These are phyloP conservation scores for Galerina sulciceps DNA, from an alignment of 768 basidiomycete species.

Conservation along the genomic window DNA sequence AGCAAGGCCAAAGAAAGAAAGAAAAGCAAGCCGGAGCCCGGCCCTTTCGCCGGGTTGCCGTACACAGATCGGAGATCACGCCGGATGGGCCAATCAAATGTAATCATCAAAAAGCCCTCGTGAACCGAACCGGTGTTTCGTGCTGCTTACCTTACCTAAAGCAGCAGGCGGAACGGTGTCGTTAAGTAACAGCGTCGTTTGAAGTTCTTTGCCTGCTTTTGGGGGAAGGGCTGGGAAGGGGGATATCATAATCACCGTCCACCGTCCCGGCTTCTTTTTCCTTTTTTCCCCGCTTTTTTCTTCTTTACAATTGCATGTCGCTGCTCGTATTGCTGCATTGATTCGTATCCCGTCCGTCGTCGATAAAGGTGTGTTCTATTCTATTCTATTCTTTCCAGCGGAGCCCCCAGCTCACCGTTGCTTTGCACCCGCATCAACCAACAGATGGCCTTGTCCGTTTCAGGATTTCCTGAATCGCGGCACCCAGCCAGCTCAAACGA, in stretches of 20 bases:
- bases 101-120: conserved; percentile 11
- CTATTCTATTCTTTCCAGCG: neutral
- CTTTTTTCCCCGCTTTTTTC: conserved; percentile 10
- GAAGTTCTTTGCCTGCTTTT: too few species aligned
- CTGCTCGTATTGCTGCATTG: neutral
- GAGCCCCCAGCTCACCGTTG: neutral
- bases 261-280: conserved; percentile 6
- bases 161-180: too few species aligned
- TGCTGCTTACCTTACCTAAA: too few species aligned
- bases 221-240: too few species aligned
- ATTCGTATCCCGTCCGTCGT: neutral
- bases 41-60: too few species aligned
- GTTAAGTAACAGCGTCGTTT: too few species aligned
- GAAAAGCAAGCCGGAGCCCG: too few species aligned
- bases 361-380: conserved; percentile 1
- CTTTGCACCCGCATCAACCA: too few species aligned
- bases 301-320: neutral
- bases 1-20: too few species aligned
- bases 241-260: too few species aligned
- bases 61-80: too few species aligned
- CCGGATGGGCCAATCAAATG: conserved; percentile 9
- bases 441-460: conserved; percentile 39
- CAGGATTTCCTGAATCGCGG: conserved; percentile 39
- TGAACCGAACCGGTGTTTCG: conserved; percentile 6
- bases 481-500: conserved; percentile 21